These are phyloP conservation scores for Plectosphaerella cucumerina DNA, from an alignment of 2,329 filamentous ascomycete species.

Conservation along the genomic window DNA sequence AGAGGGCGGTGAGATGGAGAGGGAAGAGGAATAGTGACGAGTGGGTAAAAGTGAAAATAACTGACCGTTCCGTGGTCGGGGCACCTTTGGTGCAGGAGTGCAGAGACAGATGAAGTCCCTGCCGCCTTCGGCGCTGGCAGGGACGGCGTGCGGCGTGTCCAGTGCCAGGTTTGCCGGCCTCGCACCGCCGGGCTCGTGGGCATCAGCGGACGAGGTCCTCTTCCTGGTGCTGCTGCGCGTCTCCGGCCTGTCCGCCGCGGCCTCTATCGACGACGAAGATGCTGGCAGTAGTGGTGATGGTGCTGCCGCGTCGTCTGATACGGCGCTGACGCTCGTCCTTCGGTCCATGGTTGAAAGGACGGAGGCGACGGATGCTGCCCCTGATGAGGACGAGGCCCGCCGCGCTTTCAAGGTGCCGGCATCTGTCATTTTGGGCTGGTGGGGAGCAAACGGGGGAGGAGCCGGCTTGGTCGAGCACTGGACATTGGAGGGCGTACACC, in stretches of 20 bases:
- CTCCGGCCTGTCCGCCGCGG: slow-evolving; percentile 5
- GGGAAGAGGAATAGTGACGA: background rate
- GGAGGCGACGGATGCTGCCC: slow-evolving; percentile 10
- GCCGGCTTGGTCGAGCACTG: slow-evolving; percentile 2
- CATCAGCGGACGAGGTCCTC: slow-evolving; percentile 41
- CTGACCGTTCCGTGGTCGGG: slow-evolving; percentile 56
- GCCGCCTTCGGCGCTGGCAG: slow-evolving; percentile 10
- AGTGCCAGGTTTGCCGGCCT: slow-evolving; percentile 28
- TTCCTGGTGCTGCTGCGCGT: slow-evolving; percentile 27
- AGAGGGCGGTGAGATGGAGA: background rate
- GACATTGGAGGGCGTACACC: slow-evolving; percentile 11
- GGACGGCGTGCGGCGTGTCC: slow-evolving; percentile 30
- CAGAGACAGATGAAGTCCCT: slow-evolving; percentile 51
- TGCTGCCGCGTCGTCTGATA: slow-evolving; percentile 2
- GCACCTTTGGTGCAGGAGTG: slow-evolving; percentile 52
- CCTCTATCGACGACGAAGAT: slow-evolving; percentile 1
- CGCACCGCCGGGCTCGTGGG: slow-evolving; percentile 36
- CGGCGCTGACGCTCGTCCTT: slow-evolving; percentile 10
- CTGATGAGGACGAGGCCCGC: slow-evolving; percentile 14
- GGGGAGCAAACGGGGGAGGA: slow-evolving; percentile 13
- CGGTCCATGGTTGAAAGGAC: slow-evolving; percentile 12
- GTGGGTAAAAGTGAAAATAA: slow-evolving; percentile 7
- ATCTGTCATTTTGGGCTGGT: slow-evolving; percentile 11
- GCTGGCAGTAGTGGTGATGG: background rate
- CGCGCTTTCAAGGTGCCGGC: slow-evolving; percentile 6